Evolutionary conservation across 192 early-diverging fungal genomes (phyloP), one percentile per base, ranked within the genome.

Genomic region (Entomortierella chlamydospora): DNA sequence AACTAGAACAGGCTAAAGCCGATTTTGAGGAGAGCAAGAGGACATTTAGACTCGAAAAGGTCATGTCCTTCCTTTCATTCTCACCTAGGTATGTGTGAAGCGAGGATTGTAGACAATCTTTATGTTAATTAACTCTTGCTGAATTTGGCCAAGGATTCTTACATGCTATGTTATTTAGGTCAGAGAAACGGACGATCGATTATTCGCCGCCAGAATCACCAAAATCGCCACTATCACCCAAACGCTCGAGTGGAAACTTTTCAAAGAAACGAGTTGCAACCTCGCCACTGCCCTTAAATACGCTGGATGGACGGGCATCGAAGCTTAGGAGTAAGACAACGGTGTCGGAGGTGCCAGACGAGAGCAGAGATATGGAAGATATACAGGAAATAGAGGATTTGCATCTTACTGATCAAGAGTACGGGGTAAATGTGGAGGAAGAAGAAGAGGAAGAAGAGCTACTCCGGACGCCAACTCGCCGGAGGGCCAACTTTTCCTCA

Each of bases 1-100:
- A 70, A 17, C 22, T 79, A 23, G 61, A 70, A 29, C 25, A 22
- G 34, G 68, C 51, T 1, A 65, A 66, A 33, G 8, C 22, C 4
- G 68, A 70, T 1, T 79, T 79, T 50, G 76, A 79, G 26, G 76
- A 79, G 51, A 60, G 65, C 57, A 79, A 79, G 52, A 33, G 67
- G n/a, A 79, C 68, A 0, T 79, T 70, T 57, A 29, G 56, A 4
- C 23, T 79, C 23, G 76, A 79, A 23, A 64, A 70, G 8, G 60
- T 79, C 23, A 42, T 79, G 39, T 65, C 62, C 28, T 64, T 79
- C 29, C 25, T 79, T 9, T 61, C 62, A 0, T 65, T 53, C 54
- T 70, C 76, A 12, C 74, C 74, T 43, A 42, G 17, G 41, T 57
- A 66, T n/a, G 51, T 28, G 33, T 12, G 12, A 10, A 37, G 4